Evolutionary conservation across 306 rosid genomes (phyloP), one percentile per base, ranked within the genome.

Genomic region (Urtica urens): DNA sequence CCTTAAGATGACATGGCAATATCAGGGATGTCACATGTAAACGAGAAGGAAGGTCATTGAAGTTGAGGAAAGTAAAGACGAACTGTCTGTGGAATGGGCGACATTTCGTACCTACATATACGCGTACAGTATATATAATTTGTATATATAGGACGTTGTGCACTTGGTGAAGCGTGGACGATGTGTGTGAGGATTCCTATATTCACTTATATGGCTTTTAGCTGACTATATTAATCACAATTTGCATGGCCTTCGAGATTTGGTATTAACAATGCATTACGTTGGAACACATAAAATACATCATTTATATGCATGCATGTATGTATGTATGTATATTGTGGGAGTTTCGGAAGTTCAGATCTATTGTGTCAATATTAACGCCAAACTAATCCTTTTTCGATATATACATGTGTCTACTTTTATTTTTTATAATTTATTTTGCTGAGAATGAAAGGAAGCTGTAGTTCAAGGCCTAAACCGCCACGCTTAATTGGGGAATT

Each of bases 321-420:
- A 54, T 62, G 50, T 44, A 56, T 55, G 23, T 17, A 45, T 21
- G 65, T 26, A 43, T 57, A 40, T 79, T 70, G 73, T 75, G 58
- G 71, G 84, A 78, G 76, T 71, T 75, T 72, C 87, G 93, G 87
- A 81, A 81, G 80, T 79, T 73, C 71, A 85, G 84, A 80, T 84
- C 76, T 68, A 9, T 6, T 16, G 38, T 25, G 23, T 29, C 7
- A 17, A 49, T n/a, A n/a, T n/a, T n/a, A n/a, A n/a, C n/a, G n/a
- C n/a, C n/a, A n/a, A n/a, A n/a, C n/a, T n/a, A n/a, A n/a, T n/a
- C n/a, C n/a, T n/a, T n/a, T n/a, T n/a, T n/a, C n/a, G n/a, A n/a
- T n/a, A n/a, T n/a, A n/a, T n/a, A n/a, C n/a, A n/a, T n/a, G n/a
- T n/a, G n/a, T n/a, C n/a, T n/a, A n/a, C n/a, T n/a, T n/a, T n/a